Evolutionary conservation across 306 rosid species (phyloP), one percentile per base, ranked within the genome.

Genomic region (Fragaria iinumae): DNA sequence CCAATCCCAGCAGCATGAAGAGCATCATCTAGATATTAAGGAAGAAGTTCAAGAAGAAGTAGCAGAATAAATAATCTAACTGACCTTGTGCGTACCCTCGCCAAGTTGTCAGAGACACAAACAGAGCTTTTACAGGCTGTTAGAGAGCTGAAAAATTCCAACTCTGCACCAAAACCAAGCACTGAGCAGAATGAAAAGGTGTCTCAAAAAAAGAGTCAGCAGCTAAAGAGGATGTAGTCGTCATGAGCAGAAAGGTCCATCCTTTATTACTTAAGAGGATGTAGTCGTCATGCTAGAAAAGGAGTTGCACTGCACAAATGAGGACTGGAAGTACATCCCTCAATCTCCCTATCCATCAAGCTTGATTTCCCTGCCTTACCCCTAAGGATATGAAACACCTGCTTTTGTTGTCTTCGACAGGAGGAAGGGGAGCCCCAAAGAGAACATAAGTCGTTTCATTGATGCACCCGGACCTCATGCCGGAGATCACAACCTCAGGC

Each of bases 341-440:
- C 8, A 66, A 39, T 8, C 25, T 1, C 7, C 16, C 0, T 66
- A 66, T 3, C 70, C 16, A 36, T 6, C 70, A 0, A 66, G 8
- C 0, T 0, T 66, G 0, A 16, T 9, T 0, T 0, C 11, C 0
- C 0, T 16, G 0, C 48, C 27, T 2, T 36, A 66, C 4, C 48
- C 16, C 1, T 38, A 66, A 2, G 27, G 27, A 0, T 66, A 66
- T 2, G 48, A 66, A 13, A 18, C 70, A 7, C 17, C 2, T 0
- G 18, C 0, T 2, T 39, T 66, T 3, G 2, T 18, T 2, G 3
- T 66, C 8, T 38, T 66, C 4, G 29, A 38, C 2, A 17, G 66
- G 4, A 59, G 66, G 17, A 59, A 59, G 0, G 66, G 66, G 0
- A 59, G 66, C 1, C 66, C 38, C 0, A 59, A 59, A 1, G 66